Evolutionary conservation across 345 rosid species (phyloP).

Genomic region (Diplotaxis tenuifolia): DNA sequence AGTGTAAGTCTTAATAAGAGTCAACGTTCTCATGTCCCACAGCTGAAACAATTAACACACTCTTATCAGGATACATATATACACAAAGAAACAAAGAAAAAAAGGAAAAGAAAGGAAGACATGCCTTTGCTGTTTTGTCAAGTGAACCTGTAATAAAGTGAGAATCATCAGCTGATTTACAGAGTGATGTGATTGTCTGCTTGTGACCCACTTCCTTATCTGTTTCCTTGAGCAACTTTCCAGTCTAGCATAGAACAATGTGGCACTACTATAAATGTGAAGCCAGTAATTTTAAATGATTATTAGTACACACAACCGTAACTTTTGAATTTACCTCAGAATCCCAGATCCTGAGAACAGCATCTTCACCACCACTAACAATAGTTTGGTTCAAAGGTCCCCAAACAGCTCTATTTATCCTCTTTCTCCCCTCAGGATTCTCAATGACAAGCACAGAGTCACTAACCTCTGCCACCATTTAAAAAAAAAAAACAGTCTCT

Average conservation of each 20-base stretch:
- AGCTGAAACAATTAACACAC: constrained; percentile 47
- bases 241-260: constrained; percentile 56
- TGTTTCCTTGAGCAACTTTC: constrained; percentile 69
- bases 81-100: constrained; percentile 5
- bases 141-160: constrained; percentile 88
- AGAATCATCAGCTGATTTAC: constrained; percentile 76
- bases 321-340: constrained; percentile 56
- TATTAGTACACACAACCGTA: not conserved
- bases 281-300: not conserved
- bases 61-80: not conserved
- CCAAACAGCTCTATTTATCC: constrained; percentile 90
- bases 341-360: constrained; percentile 85
- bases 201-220: constrained; percentile 79
- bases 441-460: constrained; percentile 65
- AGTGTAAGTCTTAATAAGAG: constrained; percentile 82
- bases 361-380: constrained; percentile 89
- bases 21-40: constrained; percentile 83
- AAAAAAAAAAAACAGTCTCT: not conserved
- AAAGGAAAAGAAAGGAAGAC: constrained; percentile 13
- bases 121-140: constrained; percentile 95
- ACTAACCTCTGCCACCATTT: constrained; percentile 52
- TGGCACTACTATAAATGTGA: not conserved
- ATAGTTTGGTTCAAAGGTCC: constrained; percentile 81
- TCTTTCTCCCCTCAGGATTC: constrained; percentile 71
- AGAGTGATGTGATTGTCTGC: constrained; percentile 74